phyloP scores from a whole-genome alignment of 1,284 basidiomycete species.

The Apiotrichum montevideense region DNA sequence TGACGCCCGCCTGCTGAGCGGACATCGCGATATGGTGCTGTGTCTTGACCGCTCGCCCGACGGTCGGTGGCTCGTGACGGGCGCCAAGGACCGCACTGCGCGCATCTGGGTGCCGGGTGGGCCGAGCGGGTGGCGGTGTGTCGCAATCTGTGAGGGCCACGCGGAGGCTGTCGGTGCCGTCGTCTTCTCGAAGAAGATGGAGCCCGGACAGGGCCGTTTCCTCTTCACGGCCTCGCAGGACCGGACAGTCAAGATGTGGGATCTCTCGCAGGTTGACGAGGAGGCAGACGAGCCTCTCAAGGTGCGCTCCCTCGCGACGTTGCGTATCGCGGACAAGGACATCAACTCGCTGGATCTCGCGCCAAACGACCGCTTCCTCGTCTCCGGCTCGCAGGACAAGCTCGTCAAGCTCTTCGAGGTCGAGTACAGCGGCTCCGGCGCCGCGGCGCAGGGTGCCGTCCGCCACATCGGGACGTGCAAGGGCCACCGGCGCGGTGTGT shows the following conservation, averaged over 20 bases:
- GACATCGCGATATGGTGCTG: constrained; percentile 88
- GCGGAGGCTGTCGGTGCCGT: constrained; percentile 90
- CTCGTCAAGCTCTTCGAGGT: constrained; percentile 87
- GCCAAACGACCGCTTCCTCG: constrained; percentile 81
- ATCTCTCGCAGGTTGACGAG: constrained; percentile 56
- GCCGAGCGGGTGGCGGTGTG: constrained; percentile 62
- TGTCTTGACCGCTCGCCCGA: constrained; percentile 66
- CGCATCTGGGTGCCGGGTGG: constrained; percentile 68
- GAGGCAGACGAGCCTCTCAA: constrained; percentile 43
- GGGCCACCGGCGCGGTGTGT: constrained; percentile 94
- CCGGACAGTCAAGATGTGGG: constrained; percentile 98
- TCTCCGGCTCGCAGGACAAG: constrained; percentile 92
- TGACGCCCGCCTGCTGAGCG: constrained; percentile 74
- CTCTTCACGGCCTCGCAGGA: constrained; percentile 94
- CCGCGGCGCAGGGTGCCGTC: constrained; percentile 52
- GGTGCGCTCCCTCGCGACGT: constrained; percentile 76
- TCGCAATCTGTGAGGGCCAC: constrained; percentile 87
- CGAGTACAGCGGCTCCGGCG: constrained; percentile 50
- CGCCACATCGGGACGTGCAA: constrained; percentile 80
- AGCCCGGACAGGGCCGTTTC: constrained; percentile 50
- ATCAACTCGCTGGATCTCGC: constrained; percentile 94
- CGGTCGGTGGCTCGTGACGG: constrained; percentile 72
- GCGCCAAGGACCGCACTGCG: constrained; percentile 85
- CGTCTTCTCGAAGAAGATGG: constrained; percentile 59
- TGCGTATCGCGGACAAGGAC: constrained; percentile 95